Evolutionary conservation across 371 early-diverging fungal species (phyloP).

Genomic region (Apophysomyces elegans): DNA sequence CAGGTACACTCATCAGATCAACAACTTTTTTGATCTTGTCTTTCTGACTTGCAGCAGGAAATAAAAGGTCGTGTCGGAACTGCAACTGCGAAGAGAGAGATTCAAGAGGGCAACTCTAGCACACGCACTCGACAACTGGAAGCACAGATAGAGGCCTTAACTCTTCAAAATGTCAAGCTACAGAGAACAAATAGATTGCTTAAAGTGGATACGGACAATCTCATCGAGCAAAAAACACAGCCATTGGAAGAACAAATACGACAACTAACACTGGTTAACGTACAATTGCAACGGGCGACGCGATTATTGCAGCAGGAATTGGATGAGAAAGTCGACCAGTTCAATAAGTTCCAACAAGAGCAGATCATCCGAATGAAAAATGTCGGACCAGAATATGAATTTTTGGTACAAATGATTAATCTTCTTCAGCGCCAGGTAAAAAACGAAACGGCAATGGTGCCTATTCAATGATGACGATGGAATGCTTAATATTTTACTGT

Average conservation of each 20-base stretch:
- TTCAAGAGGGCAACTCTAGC: conserved; percentile 46
- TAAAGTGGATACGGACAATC: conserved; percentile 54
- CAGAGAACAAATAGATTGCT: conserved; percentile 53
- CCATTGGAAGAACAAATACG: conserved; percentile 46
- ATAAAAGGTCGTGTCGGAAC: background rate
- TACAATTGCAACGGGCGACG: conserved; percentile 47
- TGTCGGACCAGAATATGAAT: conserved; percentile 59
- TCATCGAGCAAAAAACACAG: conserved; percentile 54
- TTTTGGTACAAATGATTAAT: conserved; percentile 59
- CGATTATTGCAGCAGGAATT: conserved; percentile 46
- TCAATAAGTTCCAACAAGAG: conserved; percentile 31
- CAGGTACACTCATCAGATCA: conserved; percentile 10
- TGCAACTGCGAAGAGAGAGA: conserved; percentile 26
- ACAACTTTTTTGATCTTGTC: background rate
- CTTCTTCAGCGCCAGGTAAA: conserved; percentile 52
- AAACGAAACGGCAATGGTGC: no score
- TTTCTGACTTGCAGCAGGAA: background rate
- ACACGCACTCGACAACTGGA: conserved; percentile 49
- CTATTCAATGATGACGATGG: no score
- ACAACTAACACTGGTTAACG: conserved; percentile 45
- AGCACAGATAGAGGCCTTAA: conserved; percentile 49
- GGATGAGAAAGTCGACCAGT: conserved; percentile 39
- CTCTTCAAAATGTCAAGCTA: conserved; percentile 52
- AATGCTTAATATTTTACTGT: background rate
- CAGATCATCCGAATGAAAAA: conserved; percentile 50